These are phyloP conservation scores for Dendrocalamus latiflorus DNA, from an alignment of 202 grass and related monocot genomes.

Conservation along the genomic window DNA sequence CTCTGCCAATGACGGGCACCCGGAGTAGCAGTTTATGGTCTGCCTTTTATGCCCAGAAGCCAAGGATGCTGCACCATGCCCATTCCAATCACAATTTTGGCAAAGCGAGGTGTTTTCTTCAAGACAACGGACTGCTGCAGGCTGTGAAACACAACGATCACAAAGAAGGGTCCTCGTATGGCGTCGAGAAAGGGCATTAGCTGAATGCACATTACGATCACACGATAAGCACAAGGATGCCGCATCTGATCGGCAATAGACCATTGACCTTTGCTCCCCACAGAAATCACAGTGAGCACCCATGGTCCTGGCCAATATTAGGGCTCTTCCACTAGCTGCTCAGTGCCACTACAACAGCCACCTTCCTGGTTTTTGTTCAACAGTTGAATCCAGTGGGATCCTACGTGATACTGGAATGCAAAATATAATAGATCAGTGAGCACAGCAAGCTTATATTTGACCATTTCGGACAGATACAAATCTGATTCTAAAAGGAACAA, in stretches of 20 bases:
- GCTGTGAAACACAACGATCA: constrained; percentile 68
- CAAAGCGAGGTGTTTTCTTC: too few species aligned
- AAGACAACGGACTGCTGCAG: too few species aligned
- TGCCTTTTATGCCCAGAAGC: too few species aligned
- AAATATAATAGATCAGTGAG: constrained; percentile 1
- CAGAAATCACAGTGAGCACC: constrained; percentile 78
- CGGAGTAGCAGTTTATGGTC: too few species aligned
- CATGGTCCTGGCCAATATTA: constrained; percentile 47
- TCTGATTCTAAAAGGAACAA: neutral
- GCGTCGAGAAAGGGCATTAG: constrained; percentile 73
- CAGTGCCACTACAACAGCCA: neutral
- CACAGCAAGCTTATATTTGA: neutral
- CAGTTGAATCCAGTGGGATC: constrained; percentile 21
- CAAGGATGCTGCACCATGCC: too few species aligned
- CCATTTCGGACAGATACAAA: neutral
- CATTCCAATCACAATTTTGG: too few species aligned
- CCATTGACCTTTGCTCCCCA: constrained; percentile 64
- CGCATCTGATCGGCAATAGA: constrained; percentile 82
- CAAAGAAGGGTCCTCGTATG: constrained; percentile 85
- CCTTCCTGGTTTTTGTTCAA: neutral
- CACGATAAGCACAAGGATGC: too few species aligned
- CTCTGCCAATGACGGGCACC: too few species aligned
- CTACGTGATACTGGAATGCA: constrained; percentile 10
- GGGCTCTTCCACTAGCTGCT: neutral
- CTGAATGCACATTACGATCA: constrained; percentile 87